Conservation (phyloP, 2,329 filamentous ascomycete species). For the Phaeoacremonium minimum region DNA sequence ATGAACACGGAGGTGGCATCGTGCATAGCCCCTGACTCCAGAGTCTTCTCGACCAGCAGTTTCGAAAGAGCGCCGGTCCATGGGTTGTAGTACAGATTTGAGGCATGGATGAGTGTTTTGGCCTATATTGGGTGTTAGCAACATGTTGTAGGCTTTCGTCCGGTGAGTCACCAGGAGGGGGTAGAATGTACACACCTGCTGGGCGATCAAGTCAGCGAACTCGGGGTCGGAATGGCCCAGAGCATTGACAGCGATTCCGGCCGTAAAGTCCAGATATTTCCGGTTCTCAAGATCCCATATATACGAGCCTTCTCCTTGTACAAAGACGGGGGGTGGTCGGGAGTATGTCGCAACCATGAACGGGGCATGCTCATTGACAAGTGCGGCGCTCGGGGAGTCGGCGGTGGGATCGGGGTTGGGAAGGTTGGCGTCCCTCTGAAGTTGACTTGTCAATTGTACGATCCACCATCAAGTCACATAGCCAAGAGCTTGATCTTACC, state of each 20-base stretch:
- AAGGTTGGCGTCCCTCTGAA: conserved; percentile 26
- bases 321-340: conserved; percentile 84
- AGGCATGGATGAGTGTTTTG: conserved; percentile 80
- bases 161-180: conserved; percentile 46
- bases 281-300: conserved; percentile 87
- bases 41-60: conserved; percentile 76
- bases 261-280: conserved; percentile 89
- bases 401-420: conserved; percentile 69
- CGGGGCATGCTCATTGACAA: conserved; percentile 71
- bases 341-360: conserved; percentile 97
- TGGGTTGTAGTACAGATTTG: conserved; percentile 94
- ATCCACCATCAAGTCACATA: too few species aligned
- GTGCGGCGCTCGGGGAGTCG: conserved; percentile 69
- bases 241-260: conserved; percentile 92
- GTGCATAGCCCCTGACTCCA: conserved; percentile 76
- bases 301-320: conserved; percentile 80
- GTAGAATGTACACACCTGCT: too few species aligned
- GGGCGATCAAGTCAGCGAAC: conserved; percentile 67
- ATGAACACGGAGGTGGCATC: conserved; percentile 79
- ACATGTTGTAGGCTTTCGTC: too few species aligned
- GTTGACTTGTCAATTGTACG: too few species aligned
- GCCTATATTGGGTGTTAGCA: too few species aligned
- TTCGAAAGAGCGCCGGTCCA: conserved; percentile 91
- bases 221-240: conserved; percentile 86
- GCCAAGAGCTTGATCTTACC: too few species aligned